Conservation (phyloP, 805 yeast genomes). For the Pichia cabralensis region DNA sequence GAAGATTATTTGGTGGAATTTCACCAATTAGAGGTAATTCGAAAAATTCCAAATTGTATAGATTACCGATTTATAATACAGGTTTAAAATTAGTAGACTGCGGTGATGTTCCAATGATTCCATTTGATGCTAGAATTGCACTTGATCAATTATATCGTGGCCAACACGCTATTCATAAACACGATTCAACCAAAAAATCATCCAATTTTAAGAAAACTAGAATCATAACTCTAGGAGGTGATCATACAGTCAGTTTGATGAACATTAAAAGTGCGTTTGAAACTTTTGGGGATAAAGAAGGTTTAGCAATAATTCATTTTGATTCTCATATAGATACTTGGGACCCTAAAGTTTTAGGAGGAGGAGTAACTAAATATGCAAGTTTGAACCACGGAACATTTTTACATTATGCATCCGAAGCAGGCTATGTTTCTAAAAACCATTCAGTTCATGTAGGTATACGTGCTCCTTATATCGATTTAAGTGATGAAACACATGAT, state of each 20-base stretch:
- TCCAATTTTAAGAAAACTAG: slow-evolving; percentile 19
- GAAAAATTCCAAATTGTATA: slow-evolving; percentile 27
- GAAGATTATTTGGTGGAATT: slow-evolving; percentile 34
- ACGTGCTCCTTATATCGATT: slow-evolving; percentile 46
- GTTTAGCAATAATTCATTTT: slow-evolving; percentile 48
- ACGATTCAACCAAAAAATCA: slow-evolving; percentile 16
- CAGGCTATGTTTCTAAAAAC: slow-evolving; percentile 43
- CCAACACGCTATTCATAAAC: slow-evolving; percentile 37
- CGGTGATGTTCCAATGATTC: slow-evolving; percentile 52
- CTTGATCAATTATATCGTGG: slow-evolving; percentile 48
- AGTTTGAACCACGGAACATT: slow-evolving; percentile 56
- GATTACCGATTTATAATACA: slow-evolving; percentile 33
- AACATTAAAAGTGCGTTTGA: slow-evolving; percentile 42
- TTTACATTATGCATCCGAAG: slow-evolving; percentile 59
- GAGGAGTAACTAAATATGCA: slow-evolving; percentile 50
- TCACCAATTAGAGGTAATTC: slow-evolving; percentile 30
- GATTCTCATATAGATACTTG: slow-evolving; percentile 67
- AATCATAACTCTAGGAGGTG: slow-evolving; percentile 50
- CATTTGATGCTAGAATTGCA: slow-evolving; percentile 50
- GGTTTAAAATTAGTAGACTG: slow-evolving; percentile 39
- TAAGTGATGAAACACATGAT: slow-evolving; percentile 34
- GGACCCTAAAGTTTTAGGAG: slow-evolving; percentile 56
- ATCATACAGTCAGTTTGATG: slow-evolving; percentile 47
- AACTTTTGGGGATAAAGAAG: slow-evolving; percentile 33
- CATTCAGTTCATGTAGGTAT: slow-evolving; percentile 52